Evolutionary conservation across 2,329 filamentous ascomycete species (phyloP), one percentile per base, ranked within the genome.

Genomic region (Fusarium brachygibbosum): DNA sequence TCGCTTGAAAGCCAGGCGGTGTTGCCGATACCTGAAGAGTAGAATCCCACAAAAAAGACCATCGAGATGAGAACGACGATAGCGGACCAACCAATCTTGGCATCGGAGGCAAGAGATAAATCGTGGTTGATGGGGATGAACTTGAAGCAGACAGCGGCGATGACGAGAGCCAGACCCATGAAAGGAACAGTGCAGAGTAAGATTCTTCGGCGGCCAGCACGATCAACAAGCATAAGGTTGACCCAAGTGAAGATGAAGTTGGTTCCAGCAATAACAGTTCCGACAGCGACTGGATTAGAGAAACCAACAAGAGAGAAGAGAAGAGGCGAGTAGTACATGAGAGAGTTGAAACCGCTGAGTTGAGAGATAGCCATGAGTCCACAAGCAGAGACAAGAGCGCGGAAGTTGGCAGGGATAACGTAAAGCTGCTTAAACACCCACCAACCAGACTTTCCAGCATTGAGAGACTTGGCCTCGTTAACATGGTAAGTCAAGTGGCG

Each of bases 361-460:
- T 86, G 84, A 16, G 79, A 81, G 41, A 85, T 82, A 19, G 82
- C 84, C 83, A 86, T 86, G n/a, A 85, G 71, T n/a, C 82, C 80
- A 56, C 83, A 86, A 4, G 82, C 83, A 41, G 78, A 76, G 38
- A 84, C 72, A 16, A 85, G 74, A 14, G 83, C 82, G 13, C 83
- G 79, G 46, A 83, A 77, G 58, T 84, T 84, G n/a, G 76, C 70
- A 1, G 81, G 79, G 16, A 79, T 75, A 14, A 77, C 75, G 58
- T 85, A 82, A 25, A 86, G 80, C 68, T 84, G 80, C 72, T 83
- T 83, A 58, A 83, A 72, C 12, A 81, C 77, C 68, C 77, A 81
- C 74, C 80, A 81, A 5, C 74, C 68, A 21, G 78, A 79, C 61
- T 81, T 82, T n/a, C 78, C 79, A 13, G 79, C 77, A 55, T 78